Evolutionary conservation across 169 alveolate genomes (phyloP).

Genomic region (Plasmodium adleri): DNA sequence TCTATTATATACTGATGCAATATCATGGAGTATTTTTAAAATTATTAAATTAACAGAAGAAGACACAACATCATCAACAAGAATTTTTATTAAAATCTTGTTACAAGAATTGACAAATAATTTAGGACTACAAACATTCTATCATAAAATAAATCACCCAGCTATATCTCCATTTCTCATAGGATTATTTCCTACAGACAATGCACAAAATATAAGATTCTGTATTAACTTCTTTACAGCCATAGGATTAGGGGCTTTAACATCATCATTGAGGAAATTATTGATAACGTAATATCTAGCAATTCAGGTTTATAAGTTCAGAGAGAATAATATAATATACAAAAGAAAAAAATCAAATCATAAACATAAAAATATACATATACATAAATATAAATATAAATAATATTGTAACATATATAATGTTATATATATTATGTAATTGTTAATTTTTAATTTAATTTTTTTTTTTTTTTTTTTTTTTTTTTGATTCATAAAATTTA

Average conservation of each 20-base stretch:
- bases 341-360: not conserved
- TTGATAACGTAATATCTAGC: conserved; percentile 51
- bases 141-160: conserved; percentile 88
- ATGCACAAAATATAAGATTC: conserved; percentile 96
- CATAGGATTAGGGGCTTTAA: conserved; percentile 96
- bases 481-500: no score
- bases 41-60: conserved; percentile 95
- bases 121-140: conserved; percentile 87
- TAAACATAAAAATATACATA: not conserved
- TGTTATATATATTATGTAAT: no score
- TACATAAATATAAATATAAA: not conserved
- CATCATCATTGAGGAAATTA: conserved; percentile 93
- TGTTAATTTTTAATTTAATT: no score
- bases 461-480: no score
- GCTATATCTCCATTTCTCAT: conserved; percentile 88
- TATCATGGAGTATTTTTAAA: conserved; percentile 88
- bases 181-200: conserved; percentile 96
- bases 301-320: not conserved
- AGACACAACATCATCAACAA: conserved; percentile 96
- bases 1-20: conserved; percentile 92
- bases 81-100: conserved; percentile 97
- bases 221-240: conserved; percentile 98
- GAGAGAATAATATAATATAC: not conserved
- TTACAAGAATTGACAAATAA: conserved; percentile 94
- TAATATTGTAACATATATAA: no score